Conservation (phyloP, 2,329 filamentous ascomycete genomes). For the Nigrograna mackinnonii region DNA sequence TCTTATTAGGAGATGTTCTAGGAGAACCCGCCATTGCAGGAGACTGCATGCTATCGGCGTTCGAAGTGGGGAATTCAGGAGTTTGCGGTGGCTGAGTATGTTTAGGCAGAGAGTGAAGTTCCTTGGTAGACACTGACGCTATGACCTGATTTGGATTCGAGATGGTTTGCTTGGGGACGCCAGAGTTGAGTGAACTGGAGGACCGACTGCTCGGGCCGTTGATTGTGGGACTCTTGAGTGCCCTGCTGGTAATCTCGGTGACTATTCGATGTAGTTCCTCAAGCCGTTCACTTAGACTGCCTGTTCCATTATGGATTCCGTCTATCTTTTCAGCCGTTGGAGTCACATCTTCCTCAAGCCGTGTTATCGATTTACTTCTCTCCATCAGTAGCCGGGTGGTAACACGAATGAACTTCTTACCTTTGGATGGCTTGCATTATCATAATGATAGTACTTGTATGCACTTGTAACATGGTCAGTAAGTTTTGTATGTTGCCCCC, state of each 20-base stretch:
- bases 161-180: neutral
- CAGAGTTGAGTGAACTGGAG: neutral
- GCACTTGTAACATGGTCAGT: constrained; percentile 46
- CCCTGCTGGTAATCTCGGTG: constrained; percentile 22
- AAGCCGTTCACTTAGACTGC: constrained; percentile 26
- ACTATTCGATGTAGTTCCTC: constrained; percentile 35
- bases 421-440: constrained; percentile 48
- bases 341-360: constrained; percentile 30
- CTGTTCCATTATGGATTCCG: constrained; percentile 24
- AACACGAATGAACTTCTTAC: constrained; percentile 13
- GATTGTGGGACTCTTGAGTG: constrained; percentile 6
- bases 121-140: no score
- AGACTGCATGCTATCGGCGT: no score
- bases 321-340: constrained; percentile 38
- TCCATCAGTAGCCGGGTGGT: neutral
- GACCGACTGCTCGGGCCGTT: constrained; percentile 1
- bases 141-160: constrained; percentile 4
- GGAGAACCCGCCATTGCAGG: no score
- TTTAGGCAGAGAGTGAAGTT: no score
- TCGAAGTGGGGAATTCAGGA: no score
- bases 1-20: constrained; percentile 14
- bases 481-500: constrained; percentile 46
- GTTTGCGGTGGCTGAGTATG: no score
- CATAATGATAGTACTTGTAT: constrained; percentile 44
- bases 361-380: constrained; percentile 37